Evolutionary conservation across 2,329 filamentous ascomycete genomes (phyloP).

Genomic region (Ophiobolus disseminans): DNA sequence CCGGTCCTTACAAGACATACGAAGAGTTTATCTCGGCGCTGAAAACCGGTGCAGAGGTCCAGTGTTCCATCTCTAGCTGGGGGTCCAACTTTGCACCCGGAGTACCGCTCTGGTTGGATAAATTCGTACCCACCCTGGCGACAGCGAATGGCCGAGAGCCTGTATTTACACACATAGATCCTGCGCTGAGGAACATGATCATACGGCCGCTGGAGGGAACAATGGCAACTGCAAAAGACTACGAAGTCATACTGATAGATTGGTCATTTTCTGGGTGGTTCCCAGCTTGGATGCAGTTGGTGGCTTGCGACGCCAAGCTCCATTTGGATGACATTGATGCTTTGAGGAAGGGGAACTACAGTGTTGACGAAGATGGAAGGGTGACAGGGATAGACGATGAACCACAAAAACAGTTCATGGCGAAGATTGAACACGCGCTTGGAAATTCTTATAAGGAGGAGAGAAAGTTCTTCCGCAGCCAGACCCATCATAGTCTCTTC

Average conservation of each 20-base stretch:
- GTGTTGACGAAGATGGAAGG: no score
- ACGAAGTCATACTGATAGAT: not conserved
- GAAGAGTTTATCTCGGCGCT: conserved; percentile 2
- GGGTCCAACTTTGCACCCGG: not conserved
- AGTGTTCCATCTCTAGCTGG: not conserved
- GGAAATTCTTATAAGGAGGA: no score
- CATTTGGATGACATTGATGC: no score
- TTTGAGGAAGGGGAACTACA: no score
- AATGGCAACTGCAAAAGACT: not conserved
- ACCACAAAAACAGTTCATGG: no score
- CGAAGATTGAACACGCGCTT: no score
- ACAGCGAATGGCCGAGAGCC: not conserved
- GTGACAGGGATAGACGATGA: no score
- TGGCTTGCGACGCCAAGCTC: no score
- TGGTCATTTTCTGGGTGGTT: not conserved
- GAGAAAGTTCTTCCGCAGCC: no score
- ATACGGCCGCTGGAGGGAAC: not conserved
- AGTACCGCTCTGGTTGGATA: not conserved
- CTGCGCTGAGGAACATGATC: not conserved
- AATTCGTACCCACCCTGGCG: not conserved
- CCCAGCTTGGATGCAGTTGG: not conserved
- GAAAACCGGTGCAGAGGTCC: not conserved
- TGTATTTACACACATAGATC: not conserved
- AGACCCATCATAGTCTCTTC: no score
- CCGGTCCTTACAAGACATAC: conserved; percentile 1